phyloP scores from a whole-genome alignment of 306 rosid species.

The Elaeagnus macrophylla region DNA sequence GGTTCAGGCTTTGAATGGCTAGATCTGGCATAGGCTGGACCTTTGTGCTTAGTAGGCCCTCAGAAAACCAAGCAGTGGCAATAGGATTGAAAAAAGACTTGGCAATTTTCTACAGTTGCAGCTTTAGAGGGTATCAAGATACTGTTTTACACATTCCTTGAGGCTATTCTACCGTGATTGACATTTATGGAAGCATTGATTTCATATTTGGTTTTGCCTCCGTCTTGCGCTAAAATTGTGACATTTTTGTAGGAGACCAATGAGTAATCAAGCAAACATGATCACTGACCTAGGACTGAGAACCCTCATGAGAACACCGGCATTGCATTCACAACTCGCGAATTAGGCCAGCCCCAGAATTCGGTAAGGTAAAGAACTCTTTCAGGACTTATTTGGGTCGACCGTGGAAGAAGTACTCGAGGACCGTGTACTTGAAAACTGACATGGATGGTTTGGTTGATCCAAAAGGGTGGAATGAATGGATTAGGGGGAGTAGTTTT shows the following conservation, averaged over 20 bases:
- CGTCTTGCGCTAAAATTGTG: constrained; percentile 42
- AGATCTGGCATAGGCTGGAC: no score
- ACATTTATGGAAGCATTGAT: constrained; percentile 41
- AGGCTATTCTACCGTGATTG: constrained; percentile 66
- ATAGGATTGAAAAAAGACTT: constrained; percentile 43
- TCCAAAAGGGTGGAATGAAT: constrained; percentile 55
- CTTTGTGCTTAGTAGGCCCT: constrained; percentile 60
- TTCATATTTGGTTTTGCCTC: constrained; percentile 47
- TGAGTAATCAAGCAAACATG: constrained; percentile 39
- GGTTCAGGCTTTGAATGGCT: no score
- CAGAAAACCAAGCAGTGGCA: constrained; percentile 59
- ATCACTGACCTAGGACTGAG: constrained; percentile 54
- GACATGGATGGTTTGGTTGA: constrained; percentile 47
- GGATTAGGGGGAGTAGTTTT: constrained; percentile 44
- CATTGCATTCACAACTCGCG: constrained; percentile 26
- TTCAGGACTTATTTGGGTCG: constrained; percentile 45
- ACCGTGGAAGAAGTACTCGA: constrained; percentile 61
- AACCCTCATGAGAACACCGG: constrained; percentile 30
- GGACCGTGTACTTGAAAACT: constrained; percentile 42
- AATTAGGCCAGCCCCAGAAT: constrained; percentile 19
- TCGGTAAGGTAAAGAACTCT: neutral
- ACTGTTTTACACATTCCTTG: constrained; percentile 48
- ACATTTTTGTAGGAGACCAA: constrained; percentile 50
- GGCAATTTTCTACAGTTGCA: constrained; percentile 44
- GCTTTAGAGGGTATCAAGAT: constrained; percentile 59